Evolutionary conservation across 495 filamentous ascomycete species (phyloP).

Genomic region (Aspergillus steynii): DNA sequence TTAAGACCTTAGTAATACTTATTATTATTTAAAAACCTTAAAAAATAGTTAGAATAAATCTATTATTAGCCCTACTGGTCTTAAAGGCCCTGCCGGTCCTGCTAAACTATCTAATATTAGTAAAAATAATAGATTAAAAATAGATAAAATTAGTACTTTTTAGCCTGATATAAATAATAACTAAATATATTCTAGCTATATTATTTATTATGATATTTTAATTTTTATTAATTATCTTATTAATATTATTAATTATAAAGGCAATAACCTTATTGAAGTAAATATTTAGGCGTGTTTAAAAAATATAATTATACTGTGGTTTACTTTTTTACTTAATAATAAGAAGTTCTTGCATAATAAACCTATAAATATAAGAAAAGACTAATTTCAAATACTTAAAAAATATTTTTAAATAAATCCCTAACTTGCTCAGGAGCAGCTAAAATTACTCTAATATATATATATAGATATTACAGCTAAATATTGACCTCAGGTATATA

Average conservation of each 20-base stretch:
- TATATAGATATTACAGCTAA: not conserved
- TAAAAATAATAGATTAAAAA: slow-evolving; percentile 4
- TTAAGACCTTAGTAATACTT: too few relatives aligned
- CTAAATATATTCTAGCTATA: not conserved
- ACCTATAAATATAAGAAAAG: too few relatives aligned
- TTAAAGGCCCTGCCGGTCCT: too few relatives aligned
- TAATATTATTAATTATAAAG: slow-evolving; percentile 4
- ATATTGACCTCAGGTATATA: not conserved
- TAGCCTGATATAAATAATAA: slow-evolving; percentile 1
- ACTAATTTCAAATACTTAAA: not conserved
- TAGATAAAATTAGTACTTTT: not conserved
- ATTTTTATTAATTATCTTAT: slow-evolving; percentile 8
- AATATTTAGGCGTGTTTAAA: not conserved
- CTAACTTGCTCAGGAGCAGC: too few relatives aligned
- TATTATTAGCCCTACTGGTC: too few relatives aligned
- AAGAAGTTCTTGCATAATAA: not conserved
- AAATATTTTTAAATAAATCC: not conserved
- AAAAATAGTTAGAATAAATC: too few relatives aligned
- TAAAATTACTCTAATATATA: not conserved
- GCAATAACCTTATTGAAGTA: not conserved
- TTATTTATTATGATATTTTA: slow-evolving; percentile 2
- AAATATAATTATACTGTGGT: not conserved
- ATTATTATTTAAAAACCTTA: too few relatives aligned
- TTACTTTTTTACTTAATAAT: not conserved
- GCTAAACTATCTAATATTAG: not conserved